Evolutionary conservation across 129 eudicot genomes (phyloP), one percentile per base, ranked within the genome.

Genomic region (Pulicaria dysenterica): DNA sequence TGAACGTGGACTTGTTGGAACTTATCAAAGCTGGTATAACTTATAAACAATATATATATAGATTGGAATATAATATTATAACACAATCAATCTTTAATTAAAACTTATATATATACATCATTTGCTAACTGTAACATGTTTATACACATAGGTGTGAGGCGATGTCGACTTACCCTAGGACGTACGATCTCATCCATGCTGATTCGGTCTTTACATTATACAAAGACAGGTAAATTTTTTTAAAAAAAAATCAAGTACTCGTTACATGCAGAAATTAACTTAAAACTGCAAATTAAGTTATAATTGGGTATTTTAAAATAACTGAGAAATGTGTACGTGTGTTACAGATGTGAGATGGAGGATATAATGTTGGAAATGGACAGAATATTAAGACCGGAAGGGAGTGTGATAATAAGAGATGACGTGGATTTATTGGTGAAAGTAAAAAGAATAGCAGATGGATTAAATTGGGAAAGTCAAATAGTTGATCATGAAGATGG

Each of bases 401-500:
- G 99, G 41, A 85, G 91, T 74, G 46, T 94, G 75, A 90, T 94
- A 41, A 57, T 94, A 55, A 62, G 99, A 64, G 99, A 90, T 63
- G 99, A 94, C 57, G 99, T 94, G 47, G 99, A 94, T 77, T 15
- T 83, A 16, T 72, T 94, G 78, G 78, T 94, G 50, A 90, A 84
- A 81, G 82, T 88, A 59, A 88, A 94, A 80, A 74, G 73, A 39
- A 86, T 94, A 5, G 92, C 96, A 19, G 97, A 94, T 72, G 93
- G 82, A 5, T 48, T 94, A 81, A 80, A 79, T 41, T 94, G 99
- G 99, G 95, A 94, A 24, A 85, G 89, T 77, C 96, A 82, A 72
- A 94, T 90, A 44, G 89, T 94, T 12, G 96, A 94, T 79, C 99
- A 94, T 83, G 99, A 94, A 80, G 99, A 94, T 81, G 99, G 99